Percentiles rank a stretch among this genome's conserved stretches.
phyloP scores from a whole-genome alignment of 495 filamentous ascomycete genomes.

The Emericellopsis terricola region DNA sequence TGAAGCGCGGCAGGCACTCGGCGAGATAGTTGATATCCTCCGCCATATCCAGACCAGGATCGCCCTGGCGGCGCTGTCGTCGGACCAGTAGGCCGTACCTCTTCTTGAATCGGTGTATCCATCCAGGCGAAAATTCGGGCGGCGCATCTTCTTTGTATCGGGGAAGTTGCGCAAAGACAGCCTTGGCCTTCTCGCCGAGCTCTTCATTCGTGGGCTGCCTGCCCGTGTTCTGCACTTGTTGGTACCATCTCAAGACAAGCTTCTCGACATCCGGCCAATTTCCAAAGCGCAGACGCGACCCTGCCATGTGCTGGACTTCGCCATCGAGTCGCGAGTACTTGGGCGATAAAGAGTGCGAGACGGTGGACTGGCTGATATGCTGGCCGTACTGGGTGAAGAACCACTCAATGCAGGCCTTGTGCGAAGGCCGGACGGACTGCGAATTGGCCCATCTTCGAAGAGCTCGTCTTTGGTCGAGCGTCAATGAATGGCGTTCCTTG shows the following conservation, averaged over 20 bases:
- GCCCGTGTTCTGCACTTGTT: conserved; percentile 22
- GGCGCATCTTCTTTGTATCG: conserved; percentile 30
- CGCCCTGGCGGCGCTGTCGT: conserved; percentile 26
- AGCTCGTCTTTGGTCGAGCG: conserved; percentile 32
- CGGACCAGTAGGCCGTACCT: conserved; percentile 29
- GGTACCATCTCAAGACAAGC: conserved; percentile 32
- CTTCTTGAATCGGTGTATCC: conserved; percentile 37
- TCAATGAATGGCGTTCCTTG: conserved; percentile 28
- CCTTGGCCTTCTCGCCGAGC: conserved; percentile 31
- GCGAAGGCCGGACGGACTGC: conserved; percentile 27
- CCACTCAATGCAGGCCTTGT: conserved; percentile 36
- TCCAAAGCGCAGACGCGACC: conserved; percentile 31
- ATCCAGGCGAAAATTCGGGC: conserved; percentile 34
- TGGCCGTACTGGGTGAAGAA: conserved; percentile 30
- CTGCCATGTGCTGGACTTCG: conserved; percentile 27
- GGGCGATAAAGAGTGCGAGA: conserved; percentile 31
- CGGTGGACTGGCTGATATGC: conserved; percentile 32
- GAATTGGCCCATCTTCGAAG: conserved; percentile 31
- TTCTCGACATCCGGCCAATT: conserved; percentile 38
- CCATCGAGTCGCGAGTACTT: conserved; percentile 35
- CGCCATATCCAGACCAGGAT: conserved; percentile 16
- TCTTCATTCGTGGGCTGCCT: conserved; percentile 32
- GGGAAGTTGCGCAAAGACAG: conserved; percentile 26
- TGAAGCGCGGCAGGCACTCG: conserved; percentile 28
- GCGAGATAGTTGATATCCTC: conserved; percentile 30